phyloP scores from a whole-genome alignment of 768 basidiomycete species.

The Russula lepida region DNA sequence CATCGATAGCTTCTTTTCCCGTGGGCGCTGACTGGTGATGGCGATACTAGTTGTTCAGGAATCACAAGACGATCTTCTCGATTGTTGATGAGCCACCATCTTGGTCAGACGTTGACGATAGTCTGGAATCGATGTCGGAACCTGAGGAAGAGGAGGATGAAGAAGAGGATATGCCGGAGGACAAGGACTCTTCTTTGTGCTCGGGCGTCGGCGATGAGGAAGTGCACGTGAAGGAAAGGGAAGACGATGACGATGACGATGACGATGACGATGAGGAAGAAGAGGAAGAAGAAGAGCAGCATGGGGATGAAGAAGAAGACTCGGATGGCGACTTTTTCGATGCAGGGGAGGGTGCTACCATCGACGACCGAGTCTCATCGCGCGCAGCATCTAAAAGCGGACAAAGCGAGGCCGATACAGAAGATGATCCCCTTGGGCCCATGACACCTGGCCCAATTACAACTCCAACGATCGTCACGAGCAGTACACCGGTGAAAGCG shows the following conservation, averaged over 20 bases:
- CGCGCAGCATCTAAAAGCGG: slow-evolving; percentile 31
- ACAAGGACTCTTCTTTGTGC: slow-evolving; percentile 25
- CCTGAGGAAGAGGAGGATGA: slow-evolving; percentile 55
- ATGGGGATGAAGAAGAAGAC: slow-evolving; percentile 29
- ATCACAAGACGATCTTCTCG: slow-evolving; percentile 64
- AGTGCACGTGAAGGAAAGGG: slow-evolving; percentile 19
- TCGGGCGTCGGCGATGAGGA: slow-evolving; percentile 3
- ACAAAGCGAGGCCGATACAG: slow-evolving; percentile 55
- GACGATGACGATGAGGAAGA: too few species aligned
- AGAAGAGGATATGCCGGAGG: slow-evolving; percentile 39
- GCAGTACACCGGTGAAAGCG: slow-evolving; percentile 13
- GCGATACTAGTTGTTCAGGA: slow-evolving; percentile 34
- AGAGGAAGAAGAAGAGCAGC: neutral
- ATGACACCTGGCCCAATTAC: slow-evolving; percentile 51
- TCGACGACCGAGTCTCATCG: slow-evolving; percentile 36
- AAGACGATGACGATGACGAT: too few species aligned
- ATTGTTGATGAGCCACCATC: slow-evolving; percentile 82
- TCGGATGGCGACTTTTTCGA: slow-evolving; percentile 47
- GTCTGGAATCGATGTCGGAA: slow-evolving; percentile 76
- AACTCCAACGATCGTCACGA: slow-evolving; percentile 17
- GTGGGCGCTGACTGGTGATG: neutral
- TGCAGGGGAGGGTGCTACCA: slow-evolving; percentile 28
- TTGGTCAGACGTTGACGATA: slow-evolving; percentile 74
- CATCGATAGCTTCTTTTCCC: neutral
- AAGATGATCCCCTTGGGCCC: slow-evolving; percentile 64